Conservation (phyloP, 192 early-diverging fungal species). For the Coemansia sp. region DNA sequence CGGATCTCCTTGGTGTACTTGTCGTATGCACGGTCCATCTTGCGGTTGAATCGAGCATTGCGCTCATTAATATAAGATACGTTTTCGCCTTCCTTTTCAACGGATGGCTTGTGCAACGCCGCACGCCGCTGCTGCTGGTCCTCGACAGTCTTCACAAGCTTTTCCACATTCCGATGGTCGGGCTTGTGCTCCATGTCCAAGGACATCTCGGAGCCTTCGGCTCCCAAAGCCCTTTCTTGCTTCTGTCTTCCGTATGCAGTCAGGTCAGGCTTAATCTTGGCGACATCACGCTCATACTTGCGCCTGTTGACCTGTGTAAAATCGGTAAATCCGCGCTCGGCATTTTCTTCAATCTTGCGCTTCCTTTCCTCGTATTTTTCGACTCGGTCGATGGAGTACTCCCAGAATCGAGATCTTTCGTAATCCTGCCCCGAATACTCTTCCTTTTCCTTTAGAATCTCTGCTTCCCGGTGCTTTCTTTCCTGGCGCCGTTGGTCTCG, state of each 20-base stretch:
- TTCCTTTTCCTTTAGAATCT: slow-evolving; percentile 63
- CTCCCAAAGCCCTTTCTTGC: background rate
- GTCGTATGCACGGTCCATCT: slow-evolving; percentile 93
- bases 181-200: slow-evolving; percentile 54
- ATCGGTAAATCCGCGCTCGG: slow-evolving; percentile 82
- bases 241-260: slow-evolving; percentile 71
- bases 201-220: slow-evolving; percentile 34
- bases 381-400: slow-evolving; percentile 83
- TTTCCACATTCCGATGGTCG: slow-evolving; percentile 63
- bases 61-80: slow-evolving; percentile 96
- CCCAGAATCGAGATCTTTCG: slow-evolving; percentile 78
- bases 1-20: slow-evolving; percentile 92
- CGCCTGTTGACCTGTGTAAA: slow-evolving; percentile 82
- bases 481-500: slow-evolving; percentile 64
- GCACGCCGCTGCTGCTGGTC: slow-evolving; percentile 73
- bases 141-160: slow-evolving; percentile 67
- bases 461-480: slow-evolving; percentile 69
- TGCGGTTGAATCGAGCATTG: slow-evolving; percentile 95
- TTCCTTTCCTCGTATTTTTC: slow-evolving; percentile 77
- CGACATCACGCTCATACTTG: slow-evolving; percentile 81
- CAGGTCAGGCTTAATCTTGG: slow-evolving; percentile 84
- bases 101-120: slow-evolving; percentile 44
- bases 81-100: slow-evolving; percentile 74
- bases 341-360: slow-evolving; percentile 45
- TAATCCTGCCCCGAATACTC: slow-evolving; percentile 76